A percentile compares a stretch with the other conserved stretches of the same genome.
phyloP scores from a whole-genome alignment of 805 yeast genomes.

The Candida incommunis region DNA sequence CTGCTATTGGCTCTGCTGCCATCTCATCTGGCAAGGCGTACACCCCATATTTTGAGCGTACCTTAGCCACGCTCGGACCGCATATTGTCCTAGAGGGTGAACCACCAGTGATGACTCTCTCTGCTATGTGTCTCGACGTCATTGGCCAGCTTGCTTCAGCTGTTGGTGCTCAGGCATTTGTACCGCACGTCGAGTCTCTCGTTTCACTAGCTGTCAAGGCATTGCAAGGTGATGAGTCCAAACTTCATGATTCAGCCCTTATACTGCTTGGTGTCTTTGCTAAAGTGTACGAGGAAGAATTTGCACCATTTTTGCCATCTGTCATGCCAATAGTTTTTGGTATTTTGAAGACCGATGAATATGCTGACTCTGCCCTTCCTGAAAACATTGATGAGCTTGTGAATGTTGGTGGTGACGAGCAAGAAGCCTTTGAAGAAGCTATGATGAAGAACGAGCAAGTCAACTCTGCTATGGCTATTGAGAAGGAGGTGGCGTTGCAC shows the following conservation, averaged over 20 bases:
- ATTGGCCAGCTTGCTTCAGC: constrained; percentile 93
- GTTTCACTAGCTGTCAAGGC: constrained; percentile 78
- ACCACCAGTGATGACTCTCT: constrained; percentile 68
- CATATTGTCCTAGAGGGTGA: constrained; percentile 70
- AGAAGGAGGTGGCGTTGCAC: constrained; percentile 89
- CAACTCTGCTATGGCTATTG: constrained; percentile 89
- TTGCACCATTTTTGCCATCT: constrained; percentile 70
- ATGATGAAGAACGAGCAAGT: constrained; percentile 63
- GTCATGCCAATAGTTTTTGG: constrained; percentile 73
- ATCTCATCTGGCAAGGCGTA: constrained; percentile 85
- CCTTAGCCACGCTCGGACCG: constrained; percentile 70
- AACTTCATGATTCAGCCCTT: constrained; percentile 90
- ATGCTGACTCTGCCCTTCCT: constrained; percentile 18
- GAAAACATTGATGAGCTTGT: constrained; percentile 29
- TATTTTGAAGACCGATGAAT: constrained; percentile 79
- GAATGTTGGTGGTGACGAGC: constrained; percentile 23
- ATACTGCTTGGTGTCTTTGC: constrained; percentile 90
- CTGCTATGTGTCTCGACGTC: constrained; percentile 87
- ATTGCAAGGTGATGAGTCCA: constrained; percentile 59
- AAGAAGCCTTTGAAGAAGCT: constrained; percentile 43
- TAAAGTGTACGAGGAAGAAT: constrained; percentile 82
- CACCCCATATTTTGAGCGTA: constrained; percentile 70
- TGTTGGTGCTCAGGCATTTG: constrained; percentile 82
- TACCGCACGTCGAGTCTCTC: constrained; percentile 73
- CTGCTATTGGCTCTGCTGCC: constrained; percentile 95